A percentile compares a stretch with the other conserved stretches of the same genome.
These are phyloP conservation scores for Emmonsia crescens DNA, from an alignment of 2,329 filamentous ascomycete genomes.

Conservation along the genomic window DNA sequence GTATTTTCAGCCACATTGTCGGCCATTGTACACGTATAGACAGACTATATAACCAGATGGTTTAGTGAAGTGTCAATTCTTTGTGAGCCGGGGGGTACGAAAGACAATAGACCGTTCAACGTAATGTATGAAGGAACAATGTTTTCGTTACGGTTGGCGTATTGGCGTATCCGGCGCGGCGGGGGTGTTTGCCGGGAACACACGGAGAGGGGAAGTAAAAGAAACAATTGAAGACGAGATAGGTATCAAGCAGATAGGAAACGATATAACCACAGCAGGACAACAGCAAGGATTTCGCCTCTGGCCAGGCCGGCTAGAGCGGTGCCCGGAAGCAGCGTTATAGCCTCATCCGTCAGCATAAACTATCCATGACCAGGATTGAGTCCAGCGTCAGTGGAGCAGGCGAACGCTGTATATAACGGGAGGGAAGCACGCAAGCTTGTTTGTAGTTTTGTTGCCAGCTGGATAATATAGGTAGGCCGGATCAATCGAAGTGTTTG, in stretches of 20 bases:
- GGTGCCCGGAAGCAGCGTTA: constrained; percentile 30
- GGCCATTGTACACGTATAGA: constrained; percentile 24
- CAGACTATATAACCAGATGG: background rate
- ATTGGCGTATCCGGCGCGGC: background rate
- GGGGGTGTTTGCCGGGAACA: background rate
- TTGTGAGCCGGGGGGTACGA: background rate
- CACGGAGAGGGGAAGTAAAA: background rate
- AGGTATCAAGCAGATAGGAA: background rate
- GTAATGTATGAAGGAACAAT: background rate
- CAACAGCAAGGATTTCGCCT: background rate
- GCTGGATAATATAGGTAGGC: background rate
- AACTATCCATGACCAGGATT: constrained; percentile 22
- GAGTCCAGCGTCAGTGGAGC: background rate
- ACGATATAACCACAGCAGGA: background rate
- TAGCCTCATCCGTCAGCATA: constrained; percentile 31
- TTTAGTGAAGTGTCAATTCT: background rate
- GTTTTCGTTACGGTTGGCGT: background rate
- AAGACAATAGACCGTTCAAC: background rate
- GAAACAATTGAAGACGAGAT: background rate
- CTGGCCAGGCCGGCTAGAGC: constrained; percentile 30
- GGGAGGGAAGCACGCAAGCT: background rate
- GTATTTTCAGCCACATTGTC: constrained; percentile 28
- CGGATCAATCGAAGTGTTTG: background rate
- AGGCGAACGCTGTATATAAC: background rate
- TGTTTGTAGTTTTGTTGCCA: background rate